Base-by-base conservation (phyloP, 345 rosid genomes). In the Cardiospermum halicacabum region DNA sequence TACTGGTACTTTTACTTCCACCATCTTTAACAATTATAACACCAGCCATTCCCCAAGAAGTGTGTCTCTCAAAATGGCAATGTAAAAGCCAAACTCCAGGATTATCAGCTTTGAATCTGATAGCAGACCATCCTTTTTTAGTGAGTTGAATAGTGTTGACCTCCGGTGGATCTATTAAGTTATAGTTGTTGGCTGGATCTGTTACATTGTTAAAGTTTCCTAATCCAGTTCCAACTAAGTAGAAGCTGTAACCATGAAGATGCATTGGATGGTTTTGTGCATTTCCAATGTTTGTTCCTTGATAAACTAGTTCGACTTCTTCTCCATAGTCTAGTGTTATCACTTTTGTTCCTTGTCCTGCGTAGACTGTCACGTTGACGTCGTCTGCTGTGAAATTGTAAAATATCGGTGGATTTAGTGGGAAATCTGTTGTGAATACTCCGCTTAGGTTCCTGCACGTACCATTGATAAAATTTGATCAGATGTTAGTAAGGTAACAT, bases 31-130 rank as follows among this genome's bases (percentile, higher is more conserved):
- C 77, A 1, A 74, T 80, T 57, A 80, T 40, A 4, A 62, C 78
- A 18, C 55, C 66, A 3, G 65, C 63, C 81, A 80, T 80, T 11
- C 84, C 81, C 84, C 84, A 80, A 0, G 34, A 25, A 1, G 59
- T 18, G 53, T 80, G 84, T 10, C 77, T 53, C 4, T 80, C 84
- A 11, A 76, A 61, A 58, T 80, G 84, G 57, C 84, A 80, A 43
- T 74, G 84, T 68, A 76, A 13, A 34, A 65, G 71, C 84, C 84
- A 80, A 4, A 76, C 81, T 21, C 51, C 51, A n/a, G 51, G 51
- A 47, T 47, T 47, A 47, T 47, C 24, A 2, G 51, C 22, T 47
- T 5, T 19, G 19, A 47, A 47, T 47, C 51, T 47, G 51, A 47
- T 47, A 11, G 51, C 51, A 18, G 24, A 0, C 51, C 51, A 47